phyloP scores from a whole-genome alignment of 176 grass and related monocot genomes.

The Aegilops longissima region DNA sequence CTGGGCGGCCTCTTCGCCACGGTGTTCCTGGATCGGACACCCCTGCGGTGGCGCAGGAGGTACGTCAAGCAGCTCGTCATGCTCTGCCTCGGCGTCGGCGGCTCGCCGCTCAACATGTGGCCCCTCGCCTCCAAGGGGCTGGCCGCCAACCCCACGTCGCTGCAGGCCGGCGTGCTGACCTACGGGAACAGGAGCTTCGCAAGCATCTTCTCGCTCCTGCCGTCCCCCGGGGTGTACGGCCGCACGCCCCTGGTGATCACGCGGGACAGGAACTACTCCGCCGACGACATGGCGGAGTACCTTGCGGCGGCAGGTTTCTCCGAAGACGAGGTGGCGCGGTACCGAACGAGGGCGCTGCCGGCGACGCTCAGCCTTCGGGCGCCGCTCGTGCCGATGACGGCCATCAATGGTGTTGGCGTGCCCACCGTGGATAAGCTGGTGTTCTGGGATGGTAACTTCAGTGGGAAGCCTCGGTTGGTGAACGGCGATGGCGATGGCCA shows the following conservation, averaged over 20 bases:
- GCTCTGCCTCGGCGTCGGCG: not conserved
- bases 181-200: not conserved
- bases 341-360: not conserved
- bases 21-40: not conserved
- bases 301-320: not conserved
- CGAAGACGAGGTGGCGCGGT: not conserved
- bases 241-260: not conserved
- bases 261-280: not conserved
- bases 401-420: not conserved
- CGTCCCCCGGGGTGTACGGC: slow-evolving; percentile 4
- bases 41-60: not conserved
- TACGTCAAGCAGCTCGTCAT: slow-evolving; percentile 22
- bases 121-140: not conserved
- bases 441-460: not conserved
- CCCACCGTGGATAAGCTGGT: not conserved
- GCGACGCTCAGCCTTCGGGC: not conserved
- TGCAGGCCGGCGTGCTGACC: not conserved
- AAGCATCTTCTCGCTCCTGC: not conserved
- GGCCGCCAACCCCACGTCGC: too few species aligned
- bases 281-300: not conserved
- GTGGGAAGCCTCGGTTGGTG: not conserved
- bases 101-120: not conserved
- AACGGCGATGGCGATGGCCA: not conserved
- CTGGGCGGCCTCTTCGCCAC: not conserved
- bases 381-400: not conserved